A percentile compares a stretch with the other conserved stretches of the same genome.
Evolutionary conservation across 108 stramenopile genomes (phyloP).

Genomic region (Discostella pseudostelligera): DNA sequence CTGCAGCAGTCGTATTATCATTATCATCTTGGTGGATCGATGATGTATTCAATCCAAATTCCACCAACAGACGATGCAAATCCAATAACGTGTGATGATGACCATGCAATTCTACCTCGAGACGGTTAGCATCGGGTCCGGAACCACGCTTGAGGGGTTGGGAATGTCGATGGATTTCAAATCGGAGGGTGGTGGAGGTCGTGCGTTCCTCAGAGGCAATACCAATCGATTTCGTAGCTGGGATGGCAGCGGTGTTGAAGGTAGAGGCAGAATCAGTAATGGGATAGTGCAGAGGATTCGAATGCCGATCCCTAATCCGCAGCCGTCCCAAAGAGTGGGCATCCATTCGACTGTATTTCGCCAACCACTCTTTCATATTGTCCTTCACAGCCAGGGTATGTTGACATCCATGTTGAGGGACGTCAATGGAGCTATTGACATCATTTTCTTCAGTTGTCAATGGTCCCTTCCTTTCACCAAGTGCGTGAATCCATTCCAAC

Average conservation of each 20-base stretch:
- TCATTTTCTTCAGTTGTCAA: conserved; percentile 3
- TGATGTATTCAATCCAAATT: conserved; percentile 34
- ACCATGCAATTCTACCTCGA: conserved; percentile 70
- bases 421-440: not conserved
- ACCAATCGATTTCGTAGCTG: not conserved
- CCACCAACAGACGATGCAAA: conserved; percentile 65
- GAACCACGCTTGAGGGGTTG: conserved; percentile 46
- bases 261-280: not conserved
- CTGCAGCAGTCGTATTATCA: not conserved
- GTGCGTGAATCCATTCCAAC: conserved; percentile 41
- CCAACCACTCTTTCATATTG: conserved; percentile 32
- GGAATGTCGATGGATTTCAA: conserved; percentile 65
- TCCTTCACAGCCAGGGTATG: conserved; percentile 48
- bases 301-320: conserved; percentile 68
- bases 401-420: conserved; percentile 22
- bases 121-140: conserved; percentile 52
- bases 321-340: conserved; percentile 56
- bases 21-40: conserved; percentile 2
- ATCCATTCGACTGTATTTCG: conserved; percentile 47
- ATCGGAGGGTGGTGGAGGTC: conserved; percentile 28
- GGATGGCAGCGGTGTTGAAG: not conserved
- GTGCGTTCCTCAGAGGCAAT: not conserved
- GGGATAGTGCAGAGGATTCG: conserved; percentile 24
- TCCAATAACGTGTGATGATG: conserved; percentile 70
- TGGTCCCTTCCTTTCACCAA: not conserved